Evolutionary conservation across 495 filamentous ascomycete species (phyloP), one percentile per base, ranked within the genome.

Genomic region (Pseudoneurospora amorphoporcata): DNA sequence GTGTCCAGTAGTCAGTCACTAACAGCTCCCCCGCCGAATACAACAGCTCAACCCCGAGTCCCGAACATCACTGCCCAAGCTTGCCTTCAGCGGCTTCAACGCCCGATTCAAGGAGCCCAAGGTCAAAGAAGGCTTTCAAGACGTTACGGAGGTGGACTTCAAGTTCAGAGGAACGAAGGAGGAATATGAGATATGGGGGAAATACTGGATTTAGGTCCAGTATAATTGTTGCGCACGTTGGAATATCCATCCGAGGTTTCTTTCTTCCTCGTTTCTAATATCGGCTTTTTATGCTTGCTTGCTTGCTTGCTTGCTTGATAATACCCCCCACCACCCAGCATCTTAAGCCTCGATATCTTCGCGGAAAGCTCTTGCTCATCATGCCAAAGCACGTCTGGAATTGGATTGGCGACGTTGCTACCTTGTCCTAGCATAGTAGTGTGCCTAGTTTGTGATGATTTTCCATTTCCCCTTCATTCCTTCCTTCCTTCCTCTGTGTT

Each of bases 101-200:
- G 86, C 89, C 10, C 84, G 91, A 69, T 94, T 91, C 80, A 88
- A 88, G 74, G 87, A 90, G 75, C 95, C 94, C 8, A 84, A 84
- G n/a, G 74, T 87, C 8, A 81, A 85, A 3, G 95, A 99, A 77
- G 95, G 95, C 0, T 98, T 97, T 79, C 85, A 91, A 69, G 93
- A 97, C 76, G 87, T 99, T 29, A 80, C 87, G 6, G 86, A 86
- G 29, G 83, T 92, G 1, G 87, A 91, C 17, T 97, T 97, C 68
- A 77, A 79, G 43, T 86, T 86, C 69, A 71, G 76, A 29, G 84
- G 84, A 12, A 82, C 82, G 2, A 80, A 82, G 72, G 83, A 89
- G 38, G 83, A 87, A 40, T 88, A 89, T 77, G 83, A 85, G 73
- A 80, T 92, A 38, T 96, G 92, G 92, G 83, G 82, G 8, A 87